Evolutionary conservation across 257 asterid species (phyloP).

Genomic region (Nicotiana tomentosiformis): DNA sequence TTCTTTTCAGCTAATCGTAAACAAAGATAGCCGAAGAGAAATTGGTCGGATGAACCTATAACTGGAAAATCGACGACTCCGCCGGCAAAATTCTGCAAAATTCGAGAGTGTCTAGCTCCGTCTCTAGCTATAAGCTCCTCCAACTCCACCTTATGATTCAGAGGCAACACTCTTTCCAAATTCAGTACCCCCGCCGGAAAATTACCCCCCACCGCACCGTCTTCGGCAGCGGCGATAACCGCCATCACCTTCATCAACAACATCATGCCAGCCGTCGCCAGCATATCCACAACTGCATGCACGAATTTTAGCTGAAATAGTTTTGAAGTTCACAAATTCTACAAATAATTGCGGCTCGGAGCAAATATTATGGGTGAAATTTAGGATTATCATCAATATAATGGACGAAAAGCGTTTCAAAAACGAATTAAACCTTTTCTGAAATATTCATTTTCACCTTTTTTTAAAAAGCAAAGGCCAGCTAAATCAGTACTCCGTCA

Average conservation of each 20-base stretch:
- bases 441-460: too few species aligned
- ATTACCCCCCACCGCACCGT: slow-evolving; percentile 26
- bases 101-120: slow-evolving; percentile 68
- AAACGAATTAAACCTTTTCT: too few species aligned
- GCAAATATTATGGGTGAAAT: too few species aligned
- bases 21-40: slow-evolving; percentile 51
- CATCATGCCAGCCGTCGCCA: slow-evolving; percentile 43
- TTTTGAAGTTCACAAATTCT: neutral
- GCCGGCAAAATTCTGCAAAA: slow-evolving; percentile 52
- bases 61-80: slow-evolving; percentile 67
- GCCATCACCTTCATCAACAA: slow-evolving; percentile 23
- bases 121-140: slow-evolving; percentile 60
- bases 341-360: neutral
- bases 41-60: slow-evolving; percentile 64
- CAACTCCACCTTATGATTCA: slow-evolving; percentile 39
- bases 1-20: neutral
- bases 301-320: neutral
- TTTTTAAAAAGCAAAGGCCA: too few species aligned
- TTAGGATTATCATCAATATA: too few species aligned
- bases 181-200: slow-evolving; percentile 31
- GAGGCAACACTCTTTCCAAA: slow-evolving; percentile 64
- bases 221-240: slow-evolving; percentile 16
- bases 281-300: slow-evolving; percentile 12
- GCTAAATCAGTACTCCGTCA: too few species aligned
- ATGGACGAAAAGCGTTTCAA: too few species aligned